phyloP scores from a whole-genome alignment of 2,329 filamentous ascomycete species.

The Aureobasidium zeae region DNA sequence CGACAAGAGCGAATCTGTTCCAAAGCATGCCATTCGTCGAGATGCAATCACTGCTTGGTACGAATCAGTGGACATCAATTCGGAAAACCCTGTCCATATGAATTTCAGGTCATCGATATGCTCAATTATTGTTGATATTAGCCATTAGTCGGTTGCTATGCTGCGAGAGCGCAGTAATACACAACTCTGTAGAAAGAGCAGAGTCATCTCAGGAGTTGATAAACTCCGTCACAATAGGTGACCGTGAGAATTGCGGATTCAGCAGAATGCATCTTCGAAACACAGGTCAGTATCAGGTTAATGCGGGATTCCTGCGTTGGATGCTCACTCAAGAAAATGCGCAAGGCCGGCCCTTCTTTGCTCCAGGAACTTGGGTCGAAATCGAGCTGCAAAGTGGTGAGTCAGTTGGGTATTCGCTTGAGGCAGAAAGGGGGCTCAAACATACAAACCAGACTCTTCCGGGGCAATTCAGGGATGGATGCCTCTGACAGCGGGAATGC shows the following conservation, averaged over 20 bases:
- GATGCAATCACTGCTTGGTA: no score
- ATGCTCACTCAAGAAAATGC: conserved; percentile 89
- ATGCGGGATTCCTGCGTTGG: conserved; percentile 55
- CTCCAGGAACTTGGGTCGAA: conserved; percentile 77
- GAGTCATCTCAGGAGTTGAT: conserved; percentile 33
- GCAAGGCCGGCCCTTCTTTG: conserved; percentile 70
- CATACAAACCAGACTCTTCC: conserved; percentile 81
- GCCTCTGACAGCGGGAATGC: conserved; percentile 78
- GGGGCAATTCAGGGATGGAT: conserved; percentile 81
- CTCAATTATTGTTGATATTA: background rate
- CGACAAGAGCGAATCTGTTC: no score
- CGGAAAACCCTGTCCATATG: background rate
- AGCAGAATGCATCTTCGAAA: conserved; percentile 69
- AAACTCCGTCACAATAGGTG: conserved; percentile 86
- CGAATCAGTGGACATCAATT: no score
- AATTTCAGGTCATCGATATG: no score
- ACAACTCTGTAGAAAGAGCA: background rate
- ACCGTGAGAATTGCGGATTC: conserved; percentile 88
- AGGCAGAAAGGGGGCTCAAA: background rate
- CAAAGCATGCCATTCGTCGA: no score
- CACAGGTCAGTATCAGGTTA: conserved; percentile 6
- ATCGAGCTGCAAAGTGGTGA: conserved; percentile 42
- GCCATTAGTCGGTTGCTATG: background rate
- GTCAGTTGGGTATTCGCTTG: conserved; percentile 2
- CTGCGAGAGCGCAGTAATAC: background rate